Conservation (phyloP, 2,329 filamentous ascomycete species). For the Paracamarosporium sp. region DNA sequence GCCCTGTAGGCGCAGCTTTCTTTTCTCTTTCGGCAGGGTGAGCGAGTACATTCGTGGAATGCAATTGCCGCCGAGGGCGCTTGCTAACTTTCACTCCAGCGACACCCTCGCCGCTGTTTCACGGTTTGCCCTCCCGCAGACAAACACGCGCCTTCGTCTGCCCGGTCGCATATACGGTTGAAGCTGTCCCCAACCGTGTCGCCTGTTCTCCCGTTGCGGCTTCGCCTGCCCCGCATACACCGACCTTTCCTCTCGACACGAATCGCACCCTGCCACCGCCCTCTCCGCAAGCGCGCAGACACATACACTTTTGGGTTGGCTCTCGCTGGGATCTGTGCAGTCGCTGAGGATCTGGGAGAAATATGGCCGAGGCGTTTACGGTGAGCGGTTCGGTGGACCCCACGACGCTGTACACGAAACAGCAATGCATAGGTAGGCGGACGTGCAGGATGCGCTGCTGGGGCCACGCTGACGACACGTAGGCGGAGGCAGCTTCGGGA, state of each 20-base stretch:
- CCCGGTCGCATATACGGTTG: not conserved
- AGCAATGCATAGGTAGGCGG: constrained; percentile 54
- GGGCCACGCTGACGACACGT: constrained; percentile 26
- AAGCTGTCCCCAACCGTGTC: not conserved
- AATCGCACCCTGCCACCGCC: not conserved
- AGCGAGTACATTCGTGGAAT: not conserved
- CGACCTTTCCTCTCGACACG: not conserved
- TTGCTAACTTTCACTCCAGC: not conserved
- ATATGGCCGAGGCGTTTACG: constrained; percentile 36
- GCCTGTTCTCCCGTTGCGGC: not conserved
- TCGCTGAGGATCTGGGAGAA: not conserved
- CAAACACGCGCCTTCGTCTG: not conserved
- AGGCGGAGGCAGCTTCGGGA: constrained; percentile 97
- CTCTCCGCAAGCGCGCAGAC: not conserved
- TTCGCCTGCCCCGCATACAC: constrained; percentile 3
- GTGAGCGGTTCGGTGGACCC: constrained; percentile 73
- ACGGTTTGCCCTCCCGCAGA: not conserved
- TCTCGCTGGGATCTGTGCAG: not conserved
- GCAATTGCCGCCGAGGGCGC: not conserved
- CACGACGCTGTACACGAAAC: constrained; percentile 88
- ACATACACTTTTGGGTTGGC: not conserved
- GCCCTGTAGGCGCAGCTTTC: not conserved
- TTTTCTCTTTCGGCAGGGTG: constrained; percentile 1
- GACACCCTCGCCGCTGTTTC: not conserved
- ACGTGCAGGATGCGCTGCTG: not conserved